A percentile compares a stretch with the other conserved stretches of the same genome.
phyloP scores from a whole-genome alignment of 208 protist genomes.

The Trypanosoma brucei region DNA sequence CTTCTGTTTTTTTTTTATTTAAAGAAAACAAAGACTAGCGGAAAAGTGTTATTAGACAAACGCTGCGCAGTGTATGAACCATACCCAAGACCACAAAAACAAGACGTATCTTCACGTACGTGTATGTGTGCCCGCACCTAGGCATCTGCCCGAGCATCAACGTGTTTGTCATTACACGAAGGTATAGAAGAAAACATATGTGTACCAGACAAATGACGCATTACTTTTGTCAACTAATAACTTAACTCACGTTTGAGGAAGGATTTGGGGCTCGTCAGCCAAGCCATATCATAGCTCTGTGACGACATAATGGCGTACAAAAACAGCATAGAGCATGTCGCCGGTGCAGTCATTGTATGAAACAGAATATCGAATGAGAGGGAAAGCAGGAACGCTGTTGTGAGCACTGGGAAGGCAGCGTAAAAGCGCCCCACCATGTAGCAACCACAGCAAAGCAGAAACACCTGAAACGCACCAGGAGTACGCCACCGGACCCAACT shows the following conservation, averaged over 20 bases:
- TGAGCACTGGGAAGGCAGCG: constrained; percentile 61
- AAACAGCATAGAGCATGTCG: constrained; percentile 77
- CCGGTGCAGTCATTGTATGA: constrained; percentile 86
- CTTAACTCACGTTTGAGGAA: constrained; percentile 77
- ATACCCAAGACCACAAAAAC: no score
- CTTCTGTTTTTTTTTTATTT: no score
- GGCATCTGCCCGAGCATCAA: no score
- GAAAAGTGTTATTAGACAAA: no score
- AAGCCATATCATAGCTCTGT: constrained; percentile 82
- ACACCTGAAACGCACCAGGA: constrained; percentile 57
- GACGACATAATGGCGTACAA: constrained; percentile 79
- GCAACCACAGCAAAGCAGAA: constrained; percentile 50
- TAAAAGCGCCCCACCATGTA: constrained; percentile 81
- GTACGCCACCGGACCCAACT: constrained; percentile 84
- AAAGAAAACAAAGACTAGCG: no score
- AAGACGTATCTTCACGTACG: no score
- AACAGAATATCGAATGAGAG: constrained; percentile 66
- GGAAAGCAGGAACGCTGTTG: constrained; percentile 54
- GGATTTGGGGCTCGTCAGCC: constrained; percentile 84
- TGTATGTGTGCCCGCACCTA: no score
- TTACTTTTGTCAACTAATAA: constrained; percentile 42
- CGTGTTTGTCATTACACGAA: no score
- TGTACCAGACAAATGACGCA: no score
- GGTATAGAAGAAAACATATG: no score
- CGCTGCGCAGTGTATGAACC: no score